phyloP scores from a whole-genome alignment of 176 grass and related monocot genomes.

The Ananas comosus region DNA sequence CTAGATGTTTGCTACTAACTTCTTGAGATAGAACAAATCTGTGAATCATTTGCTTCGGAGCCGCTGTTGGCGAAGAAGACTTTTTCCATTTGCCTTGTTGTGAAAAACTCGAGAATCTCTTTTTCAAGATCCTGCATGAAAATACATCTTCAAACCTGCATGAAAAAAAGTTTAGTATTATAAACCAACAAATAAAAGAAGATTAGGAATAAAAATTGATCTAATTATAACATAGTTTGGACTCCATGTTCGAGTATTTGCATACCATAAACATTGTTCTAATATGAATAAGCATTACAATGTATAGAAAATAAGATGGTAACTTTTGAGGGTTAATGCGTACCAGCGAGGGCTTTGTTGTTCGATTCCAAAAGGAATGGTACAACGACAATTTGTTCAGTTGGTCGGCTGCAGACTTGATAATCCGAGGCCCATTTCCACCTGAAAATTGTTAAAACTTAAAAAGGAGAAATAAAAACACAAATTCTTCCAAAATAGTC shows the following conservation, averaged over 20 bases:
- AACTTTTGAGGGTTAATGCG: background rate
- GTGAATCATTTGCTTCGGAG: slow-evolving; percentile 95
- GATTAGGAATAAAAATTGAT: background rate
- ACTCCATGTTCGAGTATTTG: too few species aligned
- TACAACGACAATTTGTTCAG: slow-evolving; percentile 90
- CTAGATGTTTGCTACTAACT: too few species aligned
- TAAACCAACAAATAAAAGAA: background rate
- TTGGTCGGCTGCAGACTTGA: slow-evolving; percentile 75
- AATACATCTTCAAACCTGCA: background rate
- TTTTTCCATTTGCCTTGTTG: slow-evolving; percentile 85
- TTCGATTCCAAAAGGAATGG: slow-evolving; percentile 96
- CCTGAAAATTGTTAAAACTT: slow-evolving; percentile 32
- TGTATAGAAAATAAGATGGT: background rate
- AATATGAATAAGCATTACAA: background rate
- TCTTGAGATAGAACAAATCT: slow-evolving; percentile 25
- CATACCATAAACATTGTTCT: too few species aligned
- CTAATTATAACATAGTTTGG: background rate
- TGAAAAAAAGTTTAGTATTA: too few species aligned
- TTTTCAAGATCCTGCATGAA: slow-evolving; percentile 75
- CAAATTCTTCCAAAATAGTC: background rate
- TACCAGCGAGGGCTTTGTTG: slow-evolving; percentile 84
- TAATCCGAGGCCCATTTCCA: slow-evolving; percentile 71
- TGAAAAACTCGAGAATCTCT: slow-evolving; percentile 67
- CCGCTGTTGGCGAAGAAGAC: slow-evolving; percentile 95
- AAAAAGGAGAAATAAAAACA: background rate